Base-by-base conservation (phyloP, 139 green algal genomes). In the Coelastrella sp. region DNA sequence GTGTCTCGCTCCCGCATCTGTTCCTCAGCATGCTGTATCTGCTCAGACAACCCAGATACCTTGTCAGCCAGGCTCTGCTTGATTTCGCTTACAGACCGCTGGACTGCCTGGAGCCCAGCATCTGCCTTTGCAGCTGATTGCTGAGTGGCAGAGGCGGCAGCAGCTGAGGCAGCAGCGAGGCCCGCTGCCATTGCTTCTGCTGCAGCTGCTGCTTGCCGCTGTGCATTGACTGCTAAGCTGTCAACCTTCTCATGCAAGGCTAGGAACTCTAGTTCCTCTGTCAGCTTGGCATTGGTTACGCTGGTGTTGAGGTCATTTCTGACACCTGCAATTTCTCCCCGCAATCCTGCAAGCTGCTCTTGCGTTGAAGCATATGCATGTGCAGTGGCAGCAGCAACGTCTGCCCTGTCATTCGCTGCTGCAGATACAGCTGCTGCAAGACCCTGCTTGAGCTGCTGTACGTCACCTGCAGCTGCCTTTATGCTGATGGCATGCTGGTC, bases 161-260 rank as follows among this genome's bases (percentile, higher is more conserved):
- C 80, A 58, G 59, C 80, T 60, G 80, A 68, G 6, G 59, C 80
- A 60, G 80, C 58, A 58, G 80, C 59, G 16, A 86, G 59, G 14
- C 59, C 80, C 22, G 80, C 6, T 65, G 81, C 61, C 32, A 77
- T 23, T 32, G 64, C 81, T 19, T 87, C 81, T 47, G 81, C 81
- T 76, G 81, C 81, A 77, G 81, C 81, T 6, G 64, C 81, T 19
- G 61, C 23, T 32, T 76, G 64, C 14, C 81, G 81, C 81, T 87
- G 61, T 47, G 23, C 61, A 54, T 61, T 14, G 13, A 17, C 64
- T 17, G 81, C 81, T 4, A 87, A 64, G 7, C 56, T 47, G 81
- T 87, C 81, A 54, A 87, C 64, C 54, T 87, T 76, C 5, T 87
- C 81, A 47, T 87, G 81, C 81, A 87, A 20, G 19, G 81, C 23